Conservation (phyloP, 306 rosid genomes). For the Hippophae rhamnoides region DNA sequence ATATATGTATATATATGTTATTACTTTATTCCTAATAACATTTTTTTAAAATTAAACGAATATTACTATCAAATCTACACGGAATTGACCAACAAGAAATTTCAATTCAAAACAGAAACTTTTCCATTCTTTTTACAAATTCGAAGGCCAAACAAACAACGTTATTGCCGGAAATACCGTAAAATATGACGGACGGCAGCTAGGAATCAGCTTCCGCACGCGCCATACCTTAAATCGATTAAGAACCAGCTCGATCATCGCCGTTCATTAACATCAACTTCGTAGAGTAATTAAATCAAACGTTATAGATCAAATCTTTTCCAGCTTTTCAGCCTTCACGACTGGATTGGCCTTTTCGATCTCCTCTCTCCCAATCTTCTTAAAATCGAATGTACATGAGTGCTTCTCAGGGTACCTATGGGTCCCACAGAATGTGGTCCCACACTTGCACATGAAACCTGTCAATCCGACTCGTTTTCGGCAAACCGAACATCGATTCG, state of each 20-base stretch:
- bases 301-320: conserved; percentile 43
- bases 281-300: not conserved
- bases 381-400: conserved; percentile 72
- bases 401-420: conserved; percentile 93
- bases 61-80: too few species aligned
- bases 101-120: too few species aligned
- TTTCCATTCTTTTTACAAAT: too few species aligned
- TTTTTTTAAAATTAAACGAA: too few species aligned
- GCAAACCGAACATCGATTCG: conserved; percentile 62
- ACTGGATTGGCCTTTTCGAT: conserved; percentile 76
- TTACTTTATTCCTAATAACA: too few species aligned
- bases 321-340: conserved; percentile 62
- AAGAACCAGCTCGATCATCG: not conserved
- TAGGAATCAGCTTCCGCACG: not conserved
- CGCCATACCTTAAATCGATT: not conserved
- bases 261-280: not conserved
- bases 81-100: too few species aligned
- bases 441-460: conserved; percentile 79
- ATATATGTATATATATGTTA: too few species aligned
- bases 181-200: too few species aligned
- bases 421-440: conserved; percentile 67
- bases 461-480: conserved; percentile 71
- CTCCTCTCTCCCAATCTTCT: conserved; percentile 69
- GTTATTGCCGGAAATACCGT: too few species aligned
- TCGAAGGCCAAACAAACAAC: too few species aligned